Percentiles rank a stretch among this genome's conserved stretches.
phyloP scores from a whole-genome alignment of 139 green algal species.

The Picochlorum sp. region DNA sequence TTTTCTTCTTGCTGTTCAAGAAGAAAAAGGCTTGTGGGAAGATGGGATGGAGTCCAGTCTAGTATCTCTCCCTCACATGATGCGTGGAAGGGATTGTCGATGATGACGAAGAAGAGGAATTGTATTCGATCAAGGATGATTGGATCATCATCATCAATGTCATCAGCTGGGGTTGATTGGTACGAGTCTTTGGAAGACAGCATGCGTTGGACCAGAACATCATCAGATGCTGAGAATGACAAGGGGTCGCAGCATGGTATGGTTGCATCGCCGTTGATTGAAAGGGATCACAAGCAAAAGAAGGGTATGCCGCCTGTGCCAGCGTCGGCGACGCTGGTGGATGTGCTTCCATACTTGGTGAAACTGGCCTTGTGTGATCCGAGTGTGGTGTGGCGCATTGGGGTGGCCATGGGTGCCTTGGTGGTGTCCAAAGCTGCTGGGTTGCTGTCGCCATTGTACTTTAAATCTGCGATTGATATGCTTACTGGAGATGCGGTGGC shows the following conservation, averaged over 20 bases:
- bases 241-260: not conserved
- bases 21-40: too few species aligned
- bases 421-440: slow-evolving; percentile 50
- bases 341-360: slow-evolving; percentile 68
- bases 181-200: too few species aligned
- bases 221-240: too few species aligned
- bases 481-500: slow-evolving; percentile 25
- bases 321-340: slow-evolving; percentile 4
- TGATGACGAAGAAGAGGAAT: too few species aligned
- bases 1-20: too few species aligned
- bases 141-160: too few species aligned
- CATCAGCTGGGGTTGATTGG: too few species aligned
- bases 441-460: slow-evolving; percentile 56
- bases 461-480: slow-evolving; percentile 69
- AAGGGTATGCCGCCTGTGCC: slow-evolving; percentile 29
- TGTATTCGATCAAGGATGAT: too few species aligned
- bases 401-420: slow-evolving; percentile 50
- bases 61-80: too few species aligned
- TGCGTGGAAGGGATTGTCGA: too few species aligned
- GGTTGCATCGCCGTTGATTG: not conserved
- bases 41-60: too few species aligned
- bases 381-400: slow-evolving; percentile 63
- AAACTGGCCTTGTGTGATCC: slow-evolving; percentile 55
- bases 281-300: not conserved
- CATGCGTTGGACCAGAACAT: too few species aligned